A percentile compares a stretch with the other conserved stretches of the same genome.
Evolutionary conservation across 768 basidiomycete genomes (phyloP).

Genomic region (Tulasnella sp.): DNA sequence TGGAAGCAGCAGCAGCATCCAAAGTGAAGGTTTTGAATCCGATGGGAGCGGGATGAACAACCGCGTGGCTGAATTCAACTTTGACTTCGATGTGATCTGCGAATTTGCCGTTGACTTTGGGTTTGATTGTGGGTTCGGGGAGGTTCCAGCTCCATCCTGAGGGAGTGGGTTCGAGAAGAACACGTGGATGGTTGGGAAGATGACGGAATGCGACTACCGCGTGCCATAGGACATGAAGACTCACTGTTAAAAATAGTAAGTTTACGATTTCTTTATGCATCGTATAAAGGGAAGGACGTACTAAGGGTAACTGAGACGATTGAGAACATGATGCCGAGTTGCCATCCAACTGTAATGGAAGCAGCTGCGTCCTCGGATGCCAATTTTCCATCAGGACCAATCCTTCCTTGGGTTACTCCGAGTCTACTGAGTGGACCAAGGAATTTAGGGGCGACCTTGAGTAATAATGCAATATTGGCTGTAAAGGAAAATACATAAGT

Average conservation of each 20-base stretch:
- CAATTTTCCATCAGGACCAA: constrained; percentile 2
- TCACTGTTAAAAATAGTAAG: neutral
- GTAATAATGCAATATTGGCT: neutral
- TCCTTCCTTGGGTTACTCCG: neutral
- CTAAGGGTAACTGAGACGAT: neutral
- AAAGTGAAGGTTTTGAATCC: no score
- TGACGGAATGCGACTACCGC: constrained; percentile 9
- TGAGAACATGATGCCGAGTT: neutral
- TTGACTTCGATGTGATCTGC: no score
- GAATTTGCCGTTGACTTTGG: no score
- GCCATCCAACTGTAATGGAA: neutral
- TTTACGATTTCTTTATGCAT: neutral
- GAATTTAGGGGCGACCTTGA: neutral
- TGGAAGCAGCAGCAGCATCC: no score
- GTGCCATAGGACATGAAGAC: constrained; percentile 7
- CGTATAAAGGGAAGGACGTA: neutral
- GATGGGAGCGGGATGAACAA: no score
- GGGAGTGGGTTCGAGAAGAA: constrained; percentile 8
- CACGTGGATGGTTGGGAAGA: neutral
- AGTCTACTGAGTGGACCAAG: neutral
- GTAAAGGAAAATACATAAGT: neutral
- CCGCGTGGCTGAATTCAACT: no score
- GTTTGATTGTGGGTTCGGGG: no score
- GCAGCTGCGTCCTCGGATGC: constrained; percentile 2
- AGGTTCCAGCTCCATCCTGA: neutral